Evolutionary conservation across 768 basidiomycete species (phyloP), one percentile per base, ranked within the genome.

Genomic region (Tricholoma matsutake): DNA sequence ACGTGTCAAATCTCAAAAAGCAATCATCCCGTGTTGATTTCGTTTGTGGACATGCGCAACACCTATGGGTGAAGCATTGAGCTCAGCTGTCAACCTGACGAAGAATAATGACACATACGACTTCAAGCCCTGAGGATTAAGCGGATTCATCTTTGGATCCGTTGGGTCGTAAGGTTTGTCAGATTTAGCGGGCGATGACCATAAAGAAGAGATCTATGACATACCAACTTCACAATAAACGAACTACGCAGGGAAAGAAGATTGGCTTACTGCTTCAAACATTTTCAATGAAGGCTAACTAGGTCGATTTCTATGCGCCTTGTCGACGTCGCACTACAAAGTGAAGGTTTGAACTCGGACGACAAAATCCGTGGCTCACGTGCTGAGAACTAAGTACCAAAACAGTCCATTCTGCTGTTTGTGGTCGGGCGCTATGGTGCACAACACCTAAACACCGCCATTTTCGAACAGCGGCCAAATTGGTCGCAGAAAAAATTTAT

Each of bases 51-150:
- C 96, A 98, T 45, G 96, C 96, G 70, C 96, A 98, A 67, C 96
- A 98, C 67, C 96, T 98, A 63, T 7, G 57, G 20, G 35, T n/a
- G 8, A 20, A 5, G 39, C 8, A 35, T 16, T 7, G 13, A 22
- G 7, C 56, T 58, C 25, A 25, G 29, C 3, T 2, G 8, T 53
- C 8, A 32, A 9, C n/a, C 29, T 53, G 51, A 32, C 31, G 53
- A 8, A 18, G 28, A 53, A 34, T 34, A 55, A 20, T 20, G 8
- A 14, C 13, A 79, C 93, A 61, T 72, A 97, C 96, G 96, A 91
- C 73, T 98, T 99, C 56, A 97, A 76, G n/a, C 95, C 95, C 68
- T 94, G 69, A 0, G 96, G 96, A 72, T 98, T 98, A 59, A 96
- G 75, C 8, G 93, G 94, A 71, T 97, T 97, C 79, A 83, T 76